These are phyloP conservation scores for Colletotrichum trifolii DNA, from an alignment of 2,329 filamentous ascomycete species.

Conservation along the genomic window DNA sequence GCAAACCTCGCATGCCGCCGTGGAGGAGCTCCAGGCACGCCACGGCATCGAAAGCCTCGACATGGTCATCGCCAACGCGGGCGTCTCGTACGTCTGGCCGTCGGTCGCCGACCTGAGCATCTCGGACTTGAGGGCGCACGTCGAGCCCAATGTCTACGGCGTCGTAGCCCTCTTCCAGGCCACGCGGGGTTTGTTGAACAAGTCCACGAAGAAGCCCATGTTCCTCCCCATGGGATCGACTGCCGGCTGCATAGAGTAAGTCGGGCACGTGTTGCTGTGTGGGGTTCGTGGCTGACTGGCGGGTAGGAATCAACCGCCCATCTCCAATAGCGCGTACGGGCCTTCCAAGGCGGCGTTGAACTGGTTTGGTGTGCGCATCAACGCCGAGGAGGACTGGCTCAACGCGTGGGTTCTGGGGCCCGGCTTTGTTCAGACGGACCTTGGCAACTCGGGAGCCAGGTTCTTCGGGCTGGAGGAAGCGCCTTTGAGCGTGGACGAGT, in stretches of 20 bases:
- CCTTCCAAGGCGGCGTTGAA: conserved; percentile 12
- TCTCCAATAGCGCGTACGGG: conserved; percentile 19
- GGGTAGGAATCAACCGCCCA: conserved; percentile 7
- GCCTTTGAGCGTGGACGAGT: conserved; percentile 11
- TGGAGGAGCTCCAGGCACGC: conserved; percentile 42
- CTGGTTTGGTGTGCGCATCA: conserved; percentile 22
- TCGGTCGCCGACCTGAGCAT: conserved; percentile 46
- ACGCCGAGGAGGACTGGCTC: conserved; percentile 26
- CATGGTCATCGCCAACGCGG: conserved; percentile 64
- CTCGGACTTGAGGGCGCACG: conserved; percentile 49
- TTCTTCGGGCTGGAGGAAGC: conserved; percentile 15
- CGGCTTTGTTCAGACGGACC: conserved; percentile 22
- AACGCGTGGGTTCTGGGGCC: conserved; percentile 9
- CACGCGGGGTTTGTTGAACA: conserved; percentile 41
- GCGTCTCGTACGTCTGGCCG: conserved; percentile 48
- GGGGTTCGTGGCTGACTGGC: background rate
- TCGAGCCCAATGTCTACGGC: conserved; percentile 51
- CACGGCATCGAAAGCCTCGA: conserved; percentile 56
- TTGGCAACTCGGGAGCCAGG: conserved; percentile 15
- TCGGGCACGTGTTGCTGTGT: too few species aligned
- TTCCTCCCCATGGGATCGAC: conserved; percentile 6
- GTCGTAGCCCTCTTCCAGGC: conserved; percentile 39
- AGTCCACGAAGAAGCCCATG: background rate
- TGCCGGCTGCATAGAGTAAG: conserved; percentile 5
- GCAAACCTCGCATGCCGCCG: conserved; percentile 47